Base-by-base conservation (phyloP, 805 yeast genomes). In the Candida easanensis region DNA sequence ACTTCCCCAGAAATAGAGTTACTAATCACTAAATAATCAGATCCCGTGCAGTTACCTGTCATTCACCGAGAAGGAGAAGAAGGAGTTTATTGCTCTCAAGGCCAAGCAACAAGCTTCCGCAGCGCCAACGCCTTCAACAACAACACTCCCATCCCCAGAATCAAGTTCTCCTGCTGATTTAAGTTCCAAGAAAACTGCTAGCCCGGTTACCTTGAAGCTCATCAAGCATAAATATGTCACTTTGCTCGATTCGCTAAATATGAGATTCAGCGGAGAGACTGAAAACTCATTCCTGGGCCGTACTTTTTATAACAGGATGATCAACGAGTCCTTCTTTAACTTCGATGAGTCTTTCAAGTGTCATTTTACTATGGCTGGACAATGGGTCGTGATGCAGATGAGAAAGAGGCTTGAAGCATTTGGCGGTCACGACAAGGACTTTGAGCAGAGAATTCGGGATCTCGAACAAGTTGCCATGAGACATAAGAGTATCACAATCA, bases 1-100 rank as follows among this genome's bases (percentile, higher is more conserved):
- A 8, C 7, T 13, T n/a, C 15, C 31, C 10, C 14, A 27, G 31
- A 23, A 11, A 8, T 11, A 23, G 8, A 23, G 7, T 7, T 26
- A n/a, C 22, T 15, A 32, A 25, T 26, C 10, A n/a, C 20, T n/a
- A 15, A 20, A 20, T 26, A 31, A 22, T 16, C 19, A 44, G 51
- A 49, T 58, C 10, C 54, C 54, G 5, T 58, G 61, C 46, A 53
- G 59, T 33, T 58, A 56, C 30, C 36, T 52, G 5, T 42, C 52
- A 1, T 51, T 56, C 33, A 50, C 58, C 1, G 45, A 46, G n/a
- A 47, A 40, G 1, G 54, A 58, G 22, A 52, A 46, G 43, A 35
- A 42, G 22, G 49, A 40, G 15, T 55, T 58, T 15, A n/a, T 33
- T 1, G 20, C 20, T 2, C 36, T 38, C 23, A 56, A 52, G 35